Evolutionary conservation across 345 rosid species (phyloP).

Genomic region (Rhodomyrtus tomentosa): DNA sequence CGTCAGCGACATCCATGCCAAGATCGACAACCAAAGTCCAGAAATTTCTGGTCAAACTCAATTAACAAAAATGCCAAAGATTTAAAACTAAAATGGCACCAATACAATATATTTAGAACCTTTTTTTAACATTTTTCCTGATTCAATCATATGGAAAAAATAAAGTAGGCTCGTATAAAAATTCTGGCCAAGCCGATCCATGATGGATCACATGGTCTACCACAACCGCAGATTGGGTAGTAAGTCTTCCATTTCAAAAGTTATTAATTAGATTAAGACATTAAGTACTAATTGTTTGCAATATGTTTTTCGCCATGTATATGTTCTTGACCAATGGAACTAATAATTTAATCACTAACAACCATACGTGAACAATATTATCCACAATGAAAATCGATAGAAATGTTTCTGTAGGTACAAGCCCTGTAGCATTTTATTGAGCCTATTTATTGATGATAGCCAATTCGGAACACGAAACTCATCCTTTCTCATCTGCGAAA

Average conservation of each 20-base stretch:
- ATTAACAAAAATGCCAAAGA: no score
- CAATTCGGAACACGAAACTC: neutral
- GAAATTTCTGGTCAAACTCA: no score
- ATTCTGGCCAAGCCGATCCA: neutral
- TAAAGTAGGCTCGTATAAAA: neutral
- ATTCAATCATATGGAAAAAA: neutral
- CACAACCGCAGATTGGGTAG: neutral
- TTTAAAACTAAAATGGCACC: no score
- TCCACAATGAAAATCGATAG: neutral
- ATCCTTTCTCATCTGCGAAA: neutral
- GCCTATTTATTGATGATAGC: neutral
- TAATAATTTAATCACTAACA: neutral
- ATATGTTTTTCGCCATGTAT: neutral
- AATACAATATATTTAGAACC: no score
- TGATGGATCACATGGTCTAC: neutral
- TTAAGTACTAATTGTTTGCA: neutral
- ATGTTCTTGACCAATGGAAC: neutral
- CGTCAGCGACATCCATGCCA: no score
- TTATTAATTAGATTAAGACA: neutral
- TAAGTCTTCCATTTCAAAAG: neutral
- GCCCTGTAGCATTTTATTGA: neutral
- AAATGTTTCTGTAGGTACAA: neutral
- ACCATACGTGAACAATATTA: neutral
- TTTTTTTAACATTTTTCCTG: no score
- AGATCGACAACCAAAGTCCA: no score